Base-by-base conservation (phyloP, 176 grass and related monocot species). In the Eremochloa ophiuroides region DNA sequence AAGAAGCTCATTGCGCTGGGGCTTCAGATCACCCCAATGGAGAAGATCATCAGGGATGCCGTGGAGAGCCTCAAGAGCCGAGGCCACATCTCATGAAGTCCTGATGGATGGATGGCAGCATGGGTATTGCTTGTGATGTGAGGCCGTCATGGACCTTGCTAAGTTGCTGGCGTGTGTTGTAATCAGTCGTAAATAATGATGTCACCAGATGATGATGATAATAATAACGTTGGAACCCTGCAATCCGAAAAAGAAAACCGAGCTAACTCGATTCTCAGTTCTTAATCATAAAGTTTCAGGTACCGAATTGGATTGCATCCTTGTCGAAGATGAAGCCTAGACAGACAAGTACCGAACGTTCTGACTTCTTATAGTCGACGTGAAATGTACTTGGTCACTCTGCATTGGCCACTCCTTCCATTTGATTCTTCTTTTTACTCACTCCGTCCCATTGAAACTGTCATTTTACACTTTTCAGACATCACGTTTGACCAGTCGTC, bases 1-100 rank as follows among this genome's bases (percentile, higher is more conserved):
- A 98, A 93, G 79, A 98, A 98, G 79, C 88, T 98, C 53, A 88
- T 90, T 4, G 88, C 81, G 14, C 76, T 98, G 37, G 96, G 90
- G 14, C 7, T 98, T 79, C 38, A 88, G 81, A 84, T 95, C 82
- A 91, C 16, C 30, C 60, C 93, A 3, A 5, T 89, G 84, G 96
- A 95, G 73, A 87, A 91, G 67, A 95, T 95, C 85, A 91, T 98
- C 82, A 73, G 80, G 71, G 90, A 98, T 29, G 38, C 93, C 0
- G 75, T 98, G 43, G 96, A 91, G 64, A 90, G 84, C 89, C 85
- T 98, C 42, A 82, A 86, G 73, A 86, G 62, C 86, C 91, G 86
- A 88, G 85, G 90, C 51, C 51, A 56, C 51, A 23, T 56, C 51
- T 23, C 51, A 20, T 56, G 51, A 56, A 56, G 2, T 56, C 51